phyloP scores from a whole-genome alignment of 1,284 basidiomycete genomes.

The Neolentinus lepideus region DNA sequence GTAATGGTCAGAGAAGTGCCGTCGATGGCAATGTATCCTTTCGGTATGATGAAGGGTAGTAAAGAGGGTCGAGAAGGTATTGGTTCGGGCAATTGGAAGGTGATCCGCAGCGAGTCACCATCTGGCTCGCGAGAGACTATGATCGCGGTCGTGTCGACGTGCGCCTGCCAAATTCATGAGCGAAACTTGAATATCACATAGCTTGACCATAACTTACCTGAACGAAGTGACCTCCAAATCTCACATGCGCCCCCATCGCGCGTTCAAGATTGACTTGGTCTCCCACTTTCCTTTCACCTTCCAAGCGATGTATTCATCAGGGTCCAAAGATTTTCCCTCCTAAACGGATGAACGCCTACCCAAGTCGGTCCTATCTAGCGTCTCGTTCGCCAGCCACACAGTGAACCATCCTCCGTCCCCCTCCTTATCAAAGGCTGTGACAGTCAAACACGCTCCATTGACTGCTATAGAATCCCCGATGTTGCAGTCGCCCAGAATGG shows the following conservation, averaged over 20 bases:
- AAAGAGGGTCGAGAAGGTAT: slow-evolving; percentile 58
- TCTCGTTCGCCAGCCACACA: slow-evolving; percentile 95
- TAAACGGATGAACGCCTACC: slow-evolving; percentile 40
- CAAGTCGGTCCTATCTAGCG: slow-evolving; percentile 85
- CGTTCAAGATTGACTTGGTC: slow-evolving; percentile 91
- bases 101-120: slow-evolving; percentile 82
- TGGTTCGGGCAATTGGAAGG: slow-evolving; percentile 68
- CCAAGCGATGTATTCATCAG: not conserved
- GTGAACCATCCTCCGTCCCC: slow-evolving; percentile 76
- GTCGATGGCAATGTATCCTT: slow-evolving; percentile 95
- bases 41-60: slow-evolving; percentile 86
- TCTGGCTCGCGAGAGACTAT: slow-evolving; percentile 65
- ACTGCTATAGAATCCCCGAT: slow-evolving; percentile 92
- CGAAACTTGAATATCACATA: not conserved
- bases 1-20: slow-evolving; percentile 94
- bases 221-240: slow-evolving; percentile 97
- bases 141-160: slow-evolving; percentile 87
- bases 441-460: slow-evolving; percentile 83
- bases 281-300: slow-evolving; percentile 75
- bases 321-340: not conserved
- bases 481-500: slow-evolving; percentile 87
- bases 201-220: slow-evolving; percentile 52
- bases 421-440: slow-evolving; percentile 70
- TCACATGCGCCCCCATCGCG: slow-evolving; percentile 86
- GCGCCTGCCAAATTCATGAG: slow-evolving; percentile 55